Evolutionary conservation across 2,329 filamentous ascomycete genomes (phyloP).

Genomic region (Coniochaeta hoffmannii): DNA sequence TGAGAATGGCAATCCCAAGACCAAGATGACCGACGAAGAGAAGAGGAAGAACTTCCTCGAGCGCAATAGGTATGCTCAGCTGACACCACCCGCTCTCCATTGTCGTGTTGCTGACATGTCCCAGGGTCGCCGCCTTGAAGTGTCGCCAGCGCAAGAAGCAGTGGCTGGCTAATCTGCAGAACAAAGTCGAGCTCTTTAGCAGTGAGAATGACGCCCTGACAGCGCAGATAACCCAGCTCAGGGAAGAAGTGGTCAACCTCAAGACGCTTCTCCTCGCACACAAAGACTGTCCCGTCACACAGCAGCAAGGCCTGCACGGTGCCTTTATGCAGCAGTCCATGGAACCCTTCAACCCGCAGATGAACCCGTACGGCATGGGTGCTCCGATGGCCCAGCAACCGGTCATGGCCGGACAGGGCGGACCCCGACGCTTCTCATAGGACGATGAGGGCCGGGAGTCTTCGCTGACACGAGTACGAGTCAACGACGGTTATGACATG

Average conservation of each 20-base stretch:
- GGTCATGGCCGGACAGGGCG: constrained; percentile 48
- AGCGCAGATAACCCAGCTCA: constrained; percentile 72
- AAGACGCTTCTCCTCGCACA: constrained; percentile 90
- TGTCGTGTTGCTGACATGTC: not conserved
- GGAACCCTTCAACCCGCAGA: constrained; percentile 46
- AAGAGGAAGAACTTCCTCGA: constrained; percentile 98
- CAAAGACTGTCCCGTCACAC: constrained; percentile 91
- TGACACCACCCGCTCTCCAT: not conserved
- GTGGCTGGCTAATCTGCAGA: constrained; percentile 91
- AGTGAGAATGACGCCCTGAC: constrained; percentile 85
- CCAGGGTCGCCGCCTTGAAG: constrained; percentile 88
- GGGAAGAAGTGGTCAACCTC: constrained; percentile 90
- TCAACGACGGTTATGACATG: not conserved
- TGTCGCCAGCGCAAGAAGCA: constrained; percentile 98
- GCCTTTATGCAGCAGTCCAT: constrained; percentile 49
- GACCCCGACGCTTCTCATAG: constrained; percentile 49
- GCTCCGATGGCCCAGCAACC: constrained; percentile 43
- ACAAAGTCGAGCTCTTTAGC: constrained; percentile 88
- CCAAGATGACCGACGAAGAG: constrained; percentile 96
- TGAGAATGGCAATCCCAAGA: constrained; percentile 52
- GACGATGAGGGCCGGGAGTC: not conserved
- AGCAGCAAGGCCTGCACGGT: constrained; percentile 67
- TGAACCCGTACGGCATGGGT: constrained; percentile 54
- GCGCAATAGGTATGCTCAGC: constrained; percentile 70
- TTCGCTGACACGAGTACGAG: constrained; percentile 1